Base-by-base conservation (phyloP, 306 rosid species). In the Vigna unguiculata region DNA sequence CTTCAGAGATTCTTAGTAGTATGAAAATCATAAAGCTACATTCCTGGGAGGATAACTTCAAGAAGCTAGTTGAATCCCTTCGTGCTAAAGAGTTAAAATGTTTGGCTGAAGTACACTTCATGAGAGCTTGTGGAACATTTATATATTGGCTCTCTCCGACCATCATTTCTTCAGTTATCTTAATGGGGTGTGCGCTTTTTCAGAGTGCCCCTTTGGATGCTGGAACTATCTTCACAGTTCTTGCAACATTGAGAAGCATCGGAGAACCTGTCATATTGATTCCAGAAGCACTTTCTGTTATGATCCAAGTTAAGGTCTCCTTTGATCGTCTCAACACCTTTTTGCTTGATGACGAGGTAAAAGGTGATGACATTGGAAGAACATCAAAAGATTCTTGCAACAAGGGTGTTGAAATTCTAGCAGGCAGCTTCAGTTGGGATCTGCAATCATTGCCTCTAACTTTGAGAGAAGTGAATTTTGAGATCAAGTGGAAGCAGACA, bases 41-140 rank as follows among this genome's bases (percentile, higher is more conserved):
- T 51, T 91, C 94, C 2, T 91, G 97, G 97, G 94, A 88, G 71
- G 90, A 85, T 4, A 86, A 89, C 14, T 91, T 91, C 71, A 87
- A 84, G 78, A 78, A 28, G 17, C 20, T 69, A 46, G 78, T 89
- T 0, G 83, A 86, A 61, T 81, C 90, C 5, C 83, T 66, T 15
- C 84, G 92, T 0, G 86, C 84, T 10, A 57, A 57, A 2, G 94
- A 91, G 72, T 86, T 91, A 82, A 80, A 72, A 83, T 88, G 90
- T 83, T 84, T 89, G 79, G n/a, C 85, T 45, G 78, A 82, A 30
- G 47, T 73, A 8, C 91, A 86, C 47, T 24, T 83, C 9, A 60
- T 25, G 62, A 89, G 74, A 81, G 84, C 74, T 62, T 78, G 57
- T 60, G 80, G 63, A 3, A 58, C 91, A 53, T 13, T 86, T 2